Base-by-base conservation (phyloP, 371 early-diverging fungal genomes). In the Saksenaea oblongispora region DNA sequence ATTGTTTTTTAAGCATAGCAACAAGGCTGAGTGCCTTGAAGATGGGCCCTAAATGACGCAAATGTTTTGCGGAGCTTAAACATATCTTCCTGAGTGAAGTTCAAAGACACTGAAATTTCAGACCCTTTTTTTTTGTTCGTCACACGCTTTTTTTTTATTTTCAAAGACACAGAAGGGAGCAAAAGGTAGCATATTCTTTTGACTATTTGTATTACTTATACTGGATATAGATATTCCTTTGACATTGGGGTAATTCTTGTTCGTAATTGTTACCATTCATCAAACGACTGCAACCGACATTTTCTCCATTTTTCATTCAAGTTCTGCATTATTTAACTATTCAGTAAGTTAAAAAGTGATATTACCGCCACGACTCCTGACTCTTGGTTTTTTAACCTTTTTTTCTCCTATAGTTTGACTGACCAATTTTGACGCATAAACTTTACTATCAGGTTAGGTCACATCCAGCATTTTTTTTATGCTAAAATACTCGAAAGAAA, bases 71-170 rank as follows among this genome's bases (percentile, higher is more conserved):
- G 39, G 39, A 39, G 39, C 2, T 39, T 14, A 11, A 39, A 39
- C 11, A n/a, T 11, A 39, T 39, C 2, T 11, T 39, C 3, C 2
- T 11, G 39, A 31, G 31, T 31, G 31, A 31, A 31, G 31, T 31
- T 2, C 31, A 31, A n/a, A n/a, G 31, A 14, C 39, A 11, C 22
- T 10, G 9, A 3, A 22, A 8, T 47, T 22, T 22, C 18, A 44
- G 51, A 47, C 26, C 51, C 51, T 47, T 47, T 47, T 47, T 47
- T 47, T 47, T 47, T 47, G 31, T 31, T 22, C 51, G 22, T 39
- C 39, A 39, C 39, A 39, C 11, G 39, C 31, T 31, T 31, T 31
- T 31, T 31, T 31, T 31, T 31, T 4, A 31, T 44, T 44, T n/a
- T 18, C 18, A n/a, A n/a, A 47, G 22, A 47, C 22, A 47, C 51